These are phyloP conservation scores for Aschersonia sp. DNA, from an alignment of 2,329 filamentous ascomycete genomes.

Conservation along the genomic window DNA sequence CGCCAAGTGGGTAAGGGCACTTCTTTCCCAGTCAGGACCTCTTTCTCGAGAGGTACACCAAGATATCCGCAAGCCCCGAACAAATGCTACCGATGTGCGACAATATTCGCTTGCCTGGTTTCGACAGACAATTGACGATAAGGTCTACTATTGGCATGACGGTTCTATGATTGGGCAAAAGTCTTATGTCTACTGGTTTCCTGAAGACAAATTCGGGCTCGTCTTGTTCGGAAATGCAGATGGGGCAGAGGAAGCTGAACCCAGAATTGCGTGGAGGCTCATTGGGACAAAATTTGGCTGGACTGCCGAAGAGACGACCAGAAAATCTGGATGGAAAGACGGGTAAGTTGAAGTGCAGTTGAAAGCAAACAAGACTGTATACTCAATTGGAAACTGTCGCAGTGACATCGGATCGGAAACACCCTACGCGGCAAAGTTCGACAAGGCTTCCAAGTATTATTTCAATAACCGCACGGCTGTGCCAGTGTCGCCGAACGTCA, in stretches of 20 bases:
- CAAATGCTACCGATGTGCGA: rapidly evolving
- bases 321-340: too few relatives aligned
- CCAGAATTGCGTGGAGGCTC: slow-evolving; percentile 12
- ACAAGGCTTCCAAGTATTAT: too few relatives aligned
- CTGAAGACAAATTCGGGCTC: slow-evolving; percentile 15
- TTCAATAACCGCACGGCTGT: background rate
- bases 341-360: too few relatives aligned
- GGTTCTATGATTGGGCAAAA: slow-evolving; percentile 15
- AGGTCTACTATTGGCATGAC: slow-evolving; percentile 14
- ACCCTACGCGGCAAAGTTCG: too few relatives aligned
- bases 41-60: slow-evolving; percentile 12
- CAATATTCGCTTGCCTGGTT: background rate
- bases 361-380: too few relatives aligned
- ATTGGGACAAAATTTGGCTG: slow-evolving; percentile 5
- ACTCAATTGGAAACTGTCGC: too few relatives aligned
- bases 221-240: slow-evolving; percentile 24
- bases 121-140: slow-evolving; percentile 5
- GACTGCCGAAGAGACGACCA: background rate
- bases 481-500: background rate
- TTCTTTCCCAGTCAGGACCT: slow-evolving; percentile 19
- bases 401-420: too few relatives aligned
- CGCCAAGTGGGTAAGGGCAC: slow-evolving; percentile 32
- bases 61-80: slow-evolving; percentile 9
- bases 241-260: slow-evolving; percentile 16
- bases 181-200: slow-evolving; percentile 17